Evolutionary conservation across 2,329 filamentous ascomycete genomes (phyloP).

Genomic region (Onygena corvina): DNA sequence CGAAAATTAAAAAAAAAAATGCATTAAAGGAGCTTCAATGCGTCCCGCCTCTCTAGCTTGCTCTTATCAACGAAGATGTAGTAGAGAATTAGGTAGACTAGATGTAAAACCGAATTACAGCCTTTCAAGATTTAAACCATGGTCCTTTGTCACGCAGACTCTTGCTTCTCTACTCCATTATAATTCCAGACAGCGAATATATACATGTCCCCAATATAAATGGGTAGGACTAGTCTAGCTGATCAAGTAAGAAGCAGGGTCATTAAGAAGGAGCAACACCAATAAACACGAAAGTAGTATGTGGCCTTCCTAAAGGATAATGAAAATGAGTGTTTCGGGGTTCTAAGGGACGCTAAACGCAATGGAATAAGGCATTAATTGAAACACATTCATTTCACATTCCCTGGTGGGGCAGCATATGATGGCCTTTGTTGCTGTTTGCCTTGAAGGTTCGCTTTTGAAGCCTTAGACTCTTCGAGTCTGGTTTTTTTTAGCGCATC

Average conservation of each 20-base stretch:
- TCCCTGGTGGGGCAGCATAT: background rate
- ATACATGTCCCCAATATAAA: constrained; percentile 1
- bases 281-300: background rate
- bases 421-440: background rate
- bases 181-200: background rate
- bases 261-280: background rate
- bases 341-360: constrained; percentile 1
- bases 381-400: background rate
- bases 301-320: background rate
- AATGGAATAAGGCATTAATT: background rate
- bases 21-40: too few relatives aligned
- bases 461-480: constrained; percentile 15
- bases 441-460: constrained; percentile 3
- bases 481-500: constrained; percentile 8
- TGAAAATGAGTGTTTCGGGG: background rate
- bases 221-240: background rate
- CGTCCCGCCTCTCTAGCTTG: too few relatives aligned
- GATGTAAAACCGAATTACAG: background rate
- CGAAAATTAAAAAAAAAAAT: too few relatives aligned
- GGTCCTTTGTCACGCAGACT: background rate
- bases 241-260: background rate
- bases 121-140: background rate
- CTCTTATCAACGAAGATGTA: background rate
- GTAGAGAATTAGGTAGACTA: background rate
- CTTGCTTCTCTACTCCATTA: background rate